These are phyloP conservation scores for Solanum aculeatissimum DNA, from an alignment of 305 asterid genomes.

Conservation along the genomic window DNA sequence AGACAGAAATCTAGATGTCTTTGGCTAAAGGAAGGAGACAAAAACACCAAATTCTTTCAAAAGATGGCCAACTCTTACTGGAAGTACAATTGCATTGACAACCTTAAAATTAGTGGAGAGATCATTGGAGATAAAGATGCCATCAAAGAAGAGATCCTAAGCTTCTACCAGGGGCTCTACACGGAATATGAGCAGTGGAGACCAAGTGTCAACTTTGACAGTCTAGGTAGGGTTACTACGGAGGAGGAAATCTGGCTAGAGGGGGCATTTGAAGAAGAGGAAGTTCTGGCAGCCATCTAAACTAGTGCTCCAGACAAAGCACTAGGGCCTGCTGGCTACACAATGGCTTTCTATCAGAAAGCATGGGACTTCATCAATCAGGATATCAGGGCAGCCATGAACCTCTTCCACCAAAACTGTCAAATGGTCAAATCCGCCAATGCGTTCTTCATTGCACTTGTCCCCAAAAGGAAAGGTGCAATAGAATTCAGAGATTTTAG, in stretches of 20 bases:
- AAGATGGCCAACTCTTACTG: not conserved
- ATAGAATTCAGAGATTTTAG: not conserved
- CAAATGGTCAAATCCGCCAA: not conserved
- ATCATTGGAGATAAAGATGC: not conserved
- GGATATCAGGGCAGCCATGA: not conserved
- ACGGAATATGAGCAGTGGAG: not conserved
- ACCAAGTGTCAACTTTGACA: not conserved
- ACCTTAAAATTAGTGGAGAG: not conserved
- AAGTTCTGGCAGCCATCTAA: not conserved
- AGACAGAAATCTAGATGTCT: not conserved
- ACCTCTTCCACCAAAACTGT: not conserved
- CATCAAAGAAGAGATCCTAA: not conserved
- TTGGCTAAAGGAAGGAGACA: not conserved
- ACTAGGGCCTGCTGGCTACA: not conserved
- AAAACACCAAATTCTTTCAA: not conserved
- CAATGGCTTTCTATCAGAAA: not conserved
- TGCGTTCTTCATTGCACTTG: not conserved
- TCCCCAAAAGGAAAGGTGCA: not conserved
- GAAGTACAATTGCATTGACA: not conserved
- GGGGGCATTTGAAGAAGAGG: not conserved
- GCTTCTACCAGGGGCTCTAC: not conserved
- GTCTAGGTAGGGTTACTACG: not conserved
- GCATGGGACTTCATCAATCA: not conserved
- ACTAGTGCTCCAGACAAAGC: not conserved
- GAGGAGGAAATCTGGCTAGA: not conserved